Percentiles rank a stretch among this genome's conserved stretches.
These are phyloP conservation scores for Zygoascus meyerae DNA, from an alignment of 1,139 yeast genomes.

Conservation along the genomic window DNA sequence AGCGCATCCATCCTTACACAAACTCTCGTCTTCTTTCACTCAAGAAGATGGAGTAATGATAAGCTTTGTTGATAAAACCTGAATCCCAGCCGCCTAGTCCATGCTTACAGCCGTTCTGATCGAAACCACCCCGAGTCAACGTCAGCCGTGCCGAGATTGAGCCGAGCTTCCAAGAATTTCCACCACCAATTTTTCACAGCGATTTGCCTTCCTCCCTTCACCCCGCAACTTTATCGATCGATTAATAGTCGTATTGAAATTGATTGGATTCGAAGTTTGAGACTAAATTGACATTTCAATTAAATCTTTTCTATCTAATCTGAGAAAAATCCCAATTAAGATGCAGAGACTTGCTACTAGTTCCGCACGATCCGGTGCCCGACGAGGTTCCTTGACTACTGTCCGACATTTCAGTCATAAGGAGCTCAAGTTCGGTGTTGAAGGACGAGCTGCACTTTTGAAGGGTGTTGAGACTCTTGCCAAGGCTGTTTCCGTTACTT, in stretches of 20 bases:
- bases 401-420: slow-evolving; percentile 59
- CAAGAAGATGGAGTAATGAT: no score
- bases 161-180: background rate
- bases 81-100: no score
- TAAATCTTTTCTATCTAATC: slow-evolving; percentile 9
- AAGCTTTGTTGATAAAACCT: no score
- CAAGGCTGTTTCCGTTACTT: slow-evolving; percentile 93
- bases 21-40: no score
- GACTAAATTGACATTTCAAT: background rate
- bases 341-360: slow-evolving; percentile 28
- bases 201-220: background rate
- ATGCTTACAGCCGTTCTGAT: no score
- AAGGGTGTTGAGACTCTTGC: slow-evolving; percentile 97
- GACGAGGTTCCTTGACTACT: slow-evolving; percentile 16
- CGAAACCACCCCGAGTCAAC: no score
- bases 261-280: background rate
- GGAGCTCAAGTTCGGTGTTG: slow-evolving; percentile 96
- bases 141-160: no score
- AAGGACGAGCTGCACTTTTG: slow-evolving; percentile 93
- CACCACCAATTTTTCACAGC: slow-evolving; percentile 1
- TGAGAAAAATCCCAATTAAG: slow-evolving; percentile 6
- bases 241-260: background rate
- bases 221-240: slow-evolving; percentile 1
- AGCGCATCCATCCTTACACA: background rate
- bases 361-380: slow-evolving; percentile 17